phyloP scores from a whole-genome alignment of 805 yeast species.

The Sungouiella thailandica region DNA sequence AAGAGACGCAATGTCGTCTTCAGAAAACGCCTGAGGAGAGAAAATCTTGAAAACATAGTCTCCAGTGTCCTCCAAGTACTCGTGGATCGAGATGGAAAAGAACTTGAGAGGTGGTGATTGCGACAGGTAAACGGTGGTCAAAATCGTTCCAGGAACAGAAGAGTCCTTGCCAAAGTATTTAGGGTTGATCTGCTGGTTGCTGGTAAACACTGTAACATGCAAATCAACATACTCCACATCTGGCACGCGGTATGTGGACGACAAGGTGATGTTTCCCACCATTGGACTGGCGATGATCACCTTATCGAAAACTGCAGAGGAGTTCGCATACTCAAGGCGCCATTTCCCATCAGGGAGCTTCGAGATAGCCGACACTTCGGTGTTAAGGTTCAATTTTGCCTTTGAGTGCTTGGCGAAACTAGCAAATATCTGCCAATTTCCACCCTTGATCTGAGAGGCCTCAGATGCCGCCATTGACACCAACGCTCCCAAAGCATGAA shows the following conservation, averaged over 20 bases:
- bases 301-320: conserved; percentile 27
- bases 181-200: conserved; percentile 14
- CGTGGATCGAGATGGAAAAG: conserved; percentile 28
- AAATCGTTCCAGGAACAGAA: conserved; percentile 20
- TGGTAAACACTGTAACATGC: conserved; percentile 32
- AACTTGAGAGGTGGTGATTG: conserved; percentile 16
- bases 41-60: conserved; percentile 42
- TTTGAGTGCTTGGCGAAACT: conserved; percentile 29
- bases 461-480: conserved; percentile 37
- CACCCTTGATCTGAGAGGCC: conserved; percentile 35
- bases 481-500: conserved; percentile 40
- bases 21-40: conserved; percentile 18
- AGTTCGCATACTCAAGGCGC: conserved; percentile 6
- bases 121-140: conserved; percentile 15
- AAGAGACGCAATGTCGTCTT: neutral
- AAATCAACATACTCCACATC: conserved; percentile 33
- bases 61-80: conserved; percentile 18
- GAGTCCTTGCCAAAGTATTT: conserved; percentile 11
- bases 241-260: neutral
- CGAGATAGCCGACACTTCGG: conserved; percentile 21
- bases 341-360: conserved; percentile 1
- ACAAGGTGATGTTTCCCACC: conserved; percentile 21
- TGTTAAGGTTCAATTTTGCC: conserved; percentile 23
- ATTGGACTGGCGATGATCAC: conserved; percentile 44
- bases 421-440: conserved; percentile 42